Evolutionary conservation across 495 filamentous ascomycete genomes (phyloP).

Genomic region (Aspergillus baeticus): DNA sequence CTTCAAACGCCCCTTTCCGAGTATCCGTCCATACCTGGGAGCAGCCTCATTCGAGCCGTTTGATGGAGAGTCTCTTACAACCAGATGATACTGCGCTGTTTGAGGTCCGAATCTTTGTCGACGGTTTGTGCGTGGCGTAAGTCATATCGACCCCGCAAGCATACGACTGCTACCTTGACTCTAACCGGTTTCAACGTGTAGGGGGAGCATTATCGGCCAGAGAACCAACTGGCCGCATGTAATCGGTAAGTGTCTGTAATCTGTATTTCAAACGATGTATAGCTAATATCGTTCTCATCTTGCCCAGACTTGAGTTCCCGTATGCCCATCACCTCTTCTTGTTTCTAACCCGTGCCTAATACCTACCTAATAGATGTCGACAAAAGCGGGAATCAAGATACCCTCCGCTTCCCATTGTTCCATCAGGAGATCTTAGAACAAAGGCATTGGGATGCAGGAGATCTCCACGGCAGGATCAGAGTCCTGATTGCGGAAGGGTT

Average conservation of each 20-base stretch:
- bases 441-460: slow-evolving; percentile 69
- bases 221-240: slow-evolving; percentile 60
- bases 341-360: slow-evolving; percentile 3
- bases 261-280: neutral
- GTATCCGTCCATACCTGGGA: slow-evolving; percentile 83
- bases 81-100: slow-evolving; percentile 60
- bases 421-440: slow-evolving; percentile 69
- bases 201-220: slow-evolving; percentile 55
- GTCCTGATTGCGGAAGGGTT: slow-evolving; percentile 79
- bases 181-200: neutral
- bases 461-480: slow-evolving; percentile 71
- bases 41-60: slow-evolving; percentile 60
- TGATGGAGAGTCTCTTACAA: slow-evolving; percentile 59
- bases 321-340: neutral
- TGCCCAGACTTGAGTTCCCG: slow-evolving; percentile 20
- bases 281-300: neutral
- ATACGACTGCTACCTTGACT: neutral
- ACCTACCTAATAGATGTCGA: slow-evolving; percentile 55
- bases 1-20: slow-evolving; percentile 60
- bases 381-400: slow-evolving; percentile 57
- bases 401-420: slow-evolving; percentile 71
- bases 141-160: slow-evolving; percentile 20
- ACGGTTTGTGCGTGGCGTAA: slow-evolving; percentile 66
- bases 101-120: slow-evolving; percentile 68
- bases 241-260: slow-evolving; percentile 38